A percentile compares a stretch with the other conserved stretches of the same genome.
Evolutionary conservation across 495 filamentous ascomycete species (phyloP).

Genomic region (Apiosordaria backusii): DNA sequence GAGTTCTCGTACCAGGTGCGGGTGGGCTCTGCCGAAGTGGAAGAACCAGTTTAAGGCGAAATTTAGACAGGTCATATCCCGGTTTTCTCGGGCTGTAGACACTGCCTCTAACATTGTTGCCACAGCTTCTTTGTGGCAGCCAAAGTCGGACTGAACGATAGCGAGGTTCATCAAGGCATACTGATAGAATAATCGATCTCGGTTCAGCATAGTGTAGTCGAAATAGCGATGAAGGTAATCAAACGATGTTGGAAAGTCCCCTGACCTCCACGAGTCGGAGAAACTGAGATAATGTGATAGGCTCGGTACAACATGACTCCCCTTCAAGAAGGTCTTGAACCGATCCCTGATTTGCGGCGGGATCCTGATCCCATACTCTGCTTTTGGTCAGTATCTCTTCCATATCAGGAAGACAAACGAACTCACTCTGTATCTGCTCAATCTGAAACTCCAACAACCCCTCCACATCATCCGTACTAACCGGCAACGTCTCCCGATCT

Average conservation of each 20-base stretch:
- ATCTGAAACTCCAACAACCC: slow-evolving; percentile 83
- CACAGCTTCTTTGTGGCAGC: slow-evolving; percentile 85
- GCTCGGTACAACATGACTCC: slow-evolving; percentile 63
- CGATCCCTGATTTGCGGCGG: slow-evolving; percentile 62
- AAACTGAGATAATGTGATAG: slow-evolving; percentile 80
- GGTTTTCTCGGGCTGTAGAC: slow-evolving; percentile 83
- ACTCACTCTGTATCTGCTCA: slow-evolving; percentile 75
- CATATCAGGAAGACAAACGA: background rate
- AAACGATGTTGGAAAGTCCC: slow-evolving; percentile 85
- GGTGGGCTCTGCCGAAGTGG: slow-evolving; percentile 84
- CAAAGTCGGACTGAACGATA: slow-evolving; percentile 93
- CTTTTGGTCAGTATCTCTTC: slow-evolving; percentile 1
- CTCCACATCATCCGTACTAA: slow-evolving; percentile 82
- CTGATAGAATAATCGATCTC: slow-evolving; percentile 83
- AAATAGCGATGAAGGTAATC: slow-evolving; percentile 94
- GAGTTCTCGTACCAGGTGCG: slow-evolving; percentile 65
- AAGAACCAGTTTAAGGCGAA: slow-evolving; percentile 98
- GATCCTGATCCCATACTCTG: slow-evolving; percentile 59
- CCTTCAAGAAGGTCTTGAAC: slow-evolving; percentile 62
- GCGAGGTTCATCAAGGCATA: slow-evolving; percentile 94
- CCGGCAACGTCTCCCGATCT: slow-evolving; percentile 25
- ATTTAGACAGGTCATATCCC: slow-evolving; percentile 88
- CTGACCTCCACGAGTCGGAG: slow-evolving; percentile 84
- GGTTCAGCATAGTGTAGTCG: slow-evolving; percentile 90
- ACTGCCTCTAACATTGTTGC: slow-evolving; percentile 91